These are phyloP conservation scores for Plantago coronopus DNA, from an alignment of 305 asterid genomes.

Conservation along the genomic window DNA sequence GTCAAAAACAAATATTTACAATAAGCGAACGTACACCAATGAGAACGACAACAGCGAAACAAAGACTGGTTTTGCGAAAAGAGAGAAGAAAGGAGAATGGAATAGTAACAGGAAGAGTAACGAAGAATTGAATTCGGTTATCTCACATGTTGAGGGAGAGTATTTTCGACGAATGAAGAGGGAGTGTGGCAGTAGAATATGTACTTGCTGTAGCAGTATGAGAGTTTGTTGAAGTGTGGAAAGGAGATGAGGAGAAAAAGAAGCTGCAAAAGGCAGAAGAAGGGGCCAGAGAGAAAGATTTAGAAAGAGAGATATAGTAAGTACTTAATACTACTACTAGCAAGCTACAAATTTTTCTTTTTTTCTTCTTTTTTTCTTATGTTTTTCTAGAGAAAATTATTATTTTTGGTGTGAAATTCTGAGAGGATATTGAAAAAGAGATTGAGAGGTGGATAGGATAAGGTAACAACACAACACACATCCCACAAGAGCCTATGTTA, in stretches of 20 bases:
- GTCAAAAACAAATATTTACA: not conserved
- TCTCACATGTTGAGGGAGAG: constrained; percentile 18
- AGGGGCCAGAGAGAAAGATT: constrained; percentile 9
- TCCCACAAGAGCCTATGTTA: constrained; percentile 27
- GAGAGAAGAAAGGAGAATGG: not conserved
- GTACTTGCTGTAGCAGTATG: constrained; percentile 8
- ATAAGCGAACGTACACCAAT: not conserved
- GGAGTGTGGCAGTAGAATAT: constrained; percentile 4
- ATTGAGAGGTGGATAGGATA: constrained; percentile 57
- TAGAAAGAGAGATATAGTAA: not conserved
- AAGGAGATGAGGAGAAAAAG: constrained; percentile 13
- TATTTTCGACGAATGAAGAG: constrained; percentile 13
- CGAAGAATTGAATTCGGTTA: not conserved
- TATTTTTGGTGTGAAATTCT: constrained; percentile 8
- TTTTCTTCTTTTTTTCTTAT: too few species aligned
- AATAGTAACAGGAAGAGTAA: not conserved
- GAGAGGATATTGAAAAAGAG: constrained; percentile 29
- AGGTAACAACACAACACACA: constrained; percentile 36
- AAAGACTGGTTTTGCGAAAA: too few species aligned
- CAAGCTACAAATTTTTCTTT: not conserved
- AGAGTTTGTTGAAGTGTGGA: constrained; percentile 12
- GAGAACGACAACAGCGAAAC: too few species aligned
- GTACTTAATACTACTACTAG: not conserved
- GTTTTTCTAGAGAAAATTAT: not conserved
- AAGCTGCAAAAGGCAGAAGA: constrained; percentile 2